Base-by-base conservation (phyloP, 306 rosid genomes). In the Quercus suber region DNA sequence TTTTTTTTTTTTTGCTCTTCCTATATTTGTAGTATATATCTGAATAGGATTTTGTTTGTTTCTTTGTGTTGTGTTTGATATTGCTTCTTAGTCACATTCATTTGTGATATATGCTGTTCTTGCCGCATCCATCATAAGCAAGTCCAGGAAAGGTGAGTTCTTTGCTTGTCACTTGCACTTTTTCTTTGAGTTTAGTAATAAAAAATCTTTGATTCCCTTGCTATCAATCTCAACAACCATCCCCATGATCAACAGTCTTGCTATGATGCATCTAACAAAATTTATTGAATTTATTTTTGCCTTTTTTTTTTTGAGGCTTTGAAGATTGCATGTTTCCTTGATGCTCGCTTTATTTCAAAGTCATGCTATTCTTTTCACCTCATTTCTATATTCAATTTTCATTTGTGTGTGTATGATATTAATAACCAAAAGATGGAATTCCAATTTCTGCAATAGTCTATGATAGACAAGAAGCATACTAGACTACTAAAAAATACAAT, bases 121-220 rank as follows among this genome's bases (percentile, higher is more conserved):
- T 70, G 99, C 92, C 27, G 93, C 97, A 78, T 92, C 99, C 20
- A 82, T 90, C 35, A 74, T 92, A 70, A 74, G 92, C 89, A 94
- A 94, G 92, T 91, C 97, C 80, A 97, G 97, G 17, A 94, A 94
- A 90, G 97, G 98, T 92, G 74, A 86, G 92, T 81, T 81, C 74
- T 49, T 55, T 71, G 61, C 25, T 4, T 2, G 71, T 73, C 60
- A 67, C 63, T 33, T 25, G 19, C 31, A 23, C 55, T 65, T 57
- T 30, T 30, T 69, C 60, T 59, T 76, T 4, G 11, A 55, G 23
- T 60, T 67, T 13, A 67, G 28, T 5, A 18, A 31, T 21, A 1
- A 31, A 65, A 31, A 33, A 55, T 59, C 49, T 25, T 59, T 20
- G 49, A 41, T 45, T 59, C 14, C 14, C 59, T 33, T 52, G 61